Percentiles rank a stretch among this genome's conserved stretches.
phyloP scores from a whole-genome alignment of 2,329 filamentous ascomycete genomes.

The Diaporthe velutina region DNA sequence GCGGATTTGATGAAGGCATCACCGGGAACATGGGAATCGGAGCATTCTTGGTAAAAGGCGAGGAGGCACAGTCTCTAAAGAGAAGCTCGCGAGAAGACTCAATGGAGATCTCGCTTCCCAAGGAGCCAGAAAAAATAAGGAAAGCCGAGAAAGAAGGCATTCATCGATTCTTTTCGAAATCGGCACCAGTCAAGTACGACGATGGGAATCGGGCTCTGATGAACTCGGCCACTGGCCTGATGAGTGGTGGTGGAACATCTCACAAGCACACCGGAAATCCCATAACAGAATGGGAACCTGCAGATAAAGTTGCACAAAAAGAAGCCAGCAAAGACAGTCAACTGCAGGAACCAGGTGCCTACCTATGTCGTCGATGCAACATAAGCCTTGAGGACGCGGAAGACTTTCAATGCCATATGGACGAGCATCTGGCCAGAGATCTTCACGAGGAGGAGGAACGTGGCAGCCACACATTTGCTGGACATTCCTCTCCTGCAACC shows the following conservation, averaged over 20 bases:
- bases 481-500: constrained; percentile 50
- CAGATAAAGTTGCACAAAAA: constrained; percentile 41
- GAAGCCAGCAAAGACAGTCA: constrained; percentile 45
- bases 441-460: constrained; percentile 77
- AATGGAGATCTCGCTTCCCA: constrained; percentile 46
- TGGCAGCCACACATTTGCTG: constrained; percentile 61
- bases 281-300: constrained; percentile 16
- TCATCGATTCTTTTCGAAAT: constrained; percentile 67
- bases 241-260: constrained; percentile 44
- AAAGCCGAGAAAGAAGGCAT: constrained; percentile 65
- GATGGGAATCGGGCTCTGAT: constrained; percentile 49
- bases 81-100: constrained; percentile 46
- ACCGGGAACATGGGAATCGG: constrained; percentile 88
- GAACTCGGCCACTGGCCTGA: constrained; percentile 45
- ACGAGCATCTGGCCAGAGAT: constrained; percentile 95
- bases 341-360: constrained; percentile 52
- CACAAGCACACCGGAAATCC: constrained; percentile 39
- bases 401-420: constrained; percentile 80
- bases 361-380: constrained; percentile 75
- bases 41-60: constrained; percentile 83
- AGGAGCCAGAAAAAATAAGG: constrained; percentile 57
- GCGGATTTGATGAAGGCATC: constrained; percentile 91
- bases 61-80: constrained; percentile 71
- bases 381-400: constrained; percentile 69
- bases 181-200: constrained; percentile 22